These are phyloP conservation scores for Fusarium graminum DNA, from an alignment of 2,329 filamentous ascomycete genomes.

Conservation along the genomic window DNA sequence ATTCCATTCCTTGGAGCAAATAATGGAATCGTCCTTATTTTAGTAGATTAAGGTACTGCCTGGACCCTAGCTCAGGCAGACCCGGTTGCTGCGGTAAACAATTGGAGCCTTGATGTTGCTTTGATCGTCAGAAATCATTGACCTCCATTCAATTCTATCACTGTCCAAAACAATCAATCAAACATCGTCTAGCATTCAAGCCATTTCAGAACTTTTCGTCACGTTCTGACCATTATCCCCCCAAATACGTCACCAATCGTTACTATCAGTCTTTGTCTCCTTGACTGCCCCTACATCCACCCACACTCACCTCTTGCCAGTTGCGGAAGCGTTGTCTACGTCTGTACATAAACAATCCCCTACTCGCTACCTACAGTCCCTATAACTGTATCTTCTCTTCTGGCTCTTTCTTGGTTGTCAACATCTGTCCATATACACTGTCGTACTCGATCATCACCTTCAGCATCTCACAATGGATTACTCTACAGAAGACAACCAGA, in stretches of 20 bases:
- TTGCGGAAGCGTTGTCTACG: conserved; percentile 40
- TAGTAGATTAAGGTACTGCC: not conserved
- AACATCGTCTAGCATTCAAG: conserved; percentile 18
- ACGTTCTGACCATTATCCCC: conserved; percentile 11
- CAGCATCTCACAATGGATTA: conserved; percentile 56
- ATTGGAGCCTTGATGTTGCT: conserved; percentile 37
- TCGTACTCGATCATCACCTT: conserved; percentile 22
- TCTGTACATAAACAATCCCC: conserved; percentile 32
- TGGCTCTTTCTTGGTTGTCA: conserved; percentile 21
- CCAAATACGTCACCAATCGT: conserved; percentile 24
- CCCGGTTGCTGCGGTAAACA: conserved; percentile 54
- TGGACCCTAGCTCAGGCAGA: conserved; percentile 28
- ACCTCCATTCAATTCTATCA: conserved; percentile 23
- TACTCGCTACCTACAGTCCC: conserved; percentile 18
- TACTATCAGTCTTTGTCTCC: conserved; percentile 1
- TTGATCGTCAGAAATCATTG: conserved; percentile 32
- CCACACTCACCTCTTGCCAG: conserved; percentile 38
- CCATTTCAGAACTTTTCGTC: conserved; percentile 16
- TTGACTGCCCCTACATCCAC: conserved; percentile 34
- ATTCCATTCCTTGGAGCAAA: not conserved
- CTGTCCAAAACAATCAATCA: conserved; percentile 34
- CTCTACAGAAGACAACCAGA: conserved; percentile 71
- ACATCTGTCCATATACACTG: conserved; percentile 14
- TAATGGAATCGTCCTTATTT: not conserved
- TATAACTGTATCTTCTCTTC: conserved; percentile 11